Conservation (phyloP, 2,329 filamentous ascomycete species). For the Sporothrix schenckii region DNA sequence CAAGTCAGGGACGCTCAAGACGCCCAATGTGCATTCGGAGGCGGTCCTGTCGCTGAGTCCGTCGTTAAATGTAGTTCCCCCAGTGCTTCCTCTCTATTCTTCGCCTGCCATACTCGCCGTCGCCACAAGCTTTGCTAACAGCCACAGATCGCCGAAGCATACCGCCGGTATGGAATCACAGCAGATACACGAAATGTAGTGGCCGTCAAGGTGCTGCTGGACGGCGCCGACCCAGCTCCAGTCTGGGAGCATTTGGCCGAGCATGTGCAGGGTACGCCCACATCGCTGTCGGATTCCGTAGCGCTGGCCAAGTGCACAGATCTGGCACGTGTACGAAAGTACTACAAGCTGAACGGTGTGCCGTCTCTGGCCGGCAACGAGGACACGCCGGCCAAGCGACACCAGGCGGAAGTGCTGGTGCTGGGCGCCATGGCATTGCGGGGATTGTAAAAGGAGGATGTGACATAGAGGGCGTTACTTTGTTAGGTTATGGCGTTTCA, state of each 20-base stretch:
- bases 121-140: not conserved
- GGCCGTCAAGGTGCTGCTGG: slow-evolving; percentile 73
- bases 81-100: slow-evolving; percentile 1
- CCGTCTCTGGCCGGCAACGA: slow-evolving; percentile 46
- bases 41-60: slow-evolving; percentile 78
- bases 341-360: slow-evolving; percentile 78
- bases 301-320: slow-evolving; percentile 64
- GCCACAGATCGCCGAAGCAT: slow-evolving; percentile 81
- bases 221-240: slow-evolving; percentile 48
- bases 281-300: slow-evolving; percentile 62
- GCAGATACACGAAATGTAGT: slow-evolving; percentile 72
- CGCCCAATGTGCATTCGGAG: slow-evolving; percentile 86
- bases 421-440: slow-evolving; percentile 78
- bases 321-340: slow-evolving; percentile 71
- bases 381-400: slow-evolving; percentile 48
- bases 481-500: not conserved
- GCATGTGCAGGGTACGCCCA: slow-evolving; percentile 63
- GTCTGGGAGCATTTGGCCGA: slow-evolving; percentile 62
- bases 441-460: slow-evolving; percentile 49
- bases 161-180: slow-evolving; percentile 81
- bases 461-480: not conserved
- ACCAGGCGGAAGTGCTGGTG: slow-evolving; percentile 68
- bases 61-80: slow-evolving; percentile 70
- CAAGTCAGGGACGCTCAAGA: slow-evolving; percentile 64
- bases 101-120: not conserved